A percentile compares a stretch with the other conserved stretches of the same genome.
Conservation (phyloP, 768 basidiomycete species). For the Leucocoprinus leucothites region DNA sequence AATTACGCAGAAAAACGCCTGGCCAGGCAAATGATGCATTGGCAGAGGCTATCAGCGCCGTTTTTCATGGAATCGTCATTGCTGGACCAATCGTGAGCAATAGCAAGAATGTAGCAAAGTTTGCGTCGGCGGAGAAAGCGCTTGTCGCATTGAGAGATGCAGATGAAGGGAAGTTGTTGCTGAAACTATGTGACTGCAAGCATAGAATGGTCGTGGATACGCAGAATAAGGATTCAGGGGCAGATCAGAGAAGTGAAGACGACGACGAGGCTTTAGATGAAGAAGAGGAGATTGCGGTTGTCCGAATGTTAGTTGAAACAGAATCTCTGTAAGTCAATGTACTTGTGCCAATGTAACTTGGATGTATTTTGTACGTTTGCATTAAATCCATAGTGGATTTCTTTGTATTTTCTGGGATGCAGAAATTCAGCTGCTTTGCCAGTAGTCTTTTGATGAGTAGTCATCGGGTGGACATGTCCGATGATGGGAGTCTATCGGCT, state of each 20-base stretch:
- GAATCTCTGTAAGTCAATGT: background rate
- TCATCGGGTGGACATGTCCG: too few species aligned
- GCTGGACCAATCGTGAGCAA: constrained; percentile 59
- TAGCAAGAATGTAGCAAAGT: constrained; percentile 62
- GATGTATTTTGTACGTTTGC: background rate
- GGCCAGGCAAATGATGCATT: constrained; percentile 14
- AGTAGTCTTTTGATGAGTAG: too few species aligned
- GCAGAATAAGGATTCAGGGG: background rate
- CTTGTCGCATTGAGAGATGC: constrained; percentile 48
- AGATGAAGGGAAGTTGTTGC: constrained; percentile 40
- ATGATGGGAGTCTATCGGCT: too few species aligned
- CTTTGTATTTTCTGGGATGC: too few species aligned
- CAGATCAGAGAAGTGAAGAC: constrained; percentile 3
- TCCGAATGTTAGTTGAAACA: constrained; percentile 14
- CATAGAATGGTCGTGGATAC: constrained; percentile 8
- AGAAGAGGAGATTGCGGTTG: constrained; percentile 7
- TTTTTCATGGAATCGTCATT: constrained; percentile 55
- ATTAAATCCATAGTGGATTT: too few species aligned
- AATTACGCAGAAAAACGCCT: constrained; percentile 20
- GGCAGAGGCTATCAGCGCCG: constrained; percentile 48
- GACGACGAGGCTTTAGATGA: background rate
- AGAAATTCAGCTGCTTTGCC: too few species aligned
- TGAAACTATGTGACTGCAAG: constrained; percentile 35
- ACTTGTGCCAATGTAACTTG: too few species aligned
- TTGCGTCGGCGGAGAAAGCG: constrained; percentile 63